A percentile compares a stretch with the other conserved stretches of the same genome.
These are phyloP conservation scores for Tuber magnatum DNA, from an alignment of 495 filamentous ascomycete genomes.

Conservation along the genomic window DNA sequence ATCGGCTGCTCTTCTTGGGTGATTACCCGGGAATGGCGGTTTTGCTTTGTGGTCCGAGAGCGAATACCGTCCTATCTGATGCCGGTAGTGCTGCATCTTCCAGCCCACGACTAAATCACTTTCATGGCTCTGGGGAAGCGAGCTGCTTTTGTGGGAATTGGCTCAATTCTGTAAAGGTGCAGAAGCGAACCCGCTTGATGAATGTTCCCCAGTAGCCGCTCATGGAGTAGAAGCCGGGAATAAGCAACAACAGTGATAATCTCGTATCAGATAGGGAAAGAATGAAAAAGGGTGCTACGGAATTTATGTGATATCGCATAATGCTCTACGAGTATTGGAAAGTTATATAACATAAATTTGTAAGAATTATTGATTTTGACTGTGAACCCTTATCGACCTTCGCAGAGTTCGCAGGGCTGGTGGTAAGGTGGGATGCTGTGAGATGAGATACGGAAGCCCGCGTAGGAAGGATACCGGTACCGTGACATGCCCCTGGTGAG, in stretches of 20 bases:
- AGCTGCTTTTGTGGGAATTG: not conserved
- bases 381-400: not conserved
- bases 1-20: not conserved
- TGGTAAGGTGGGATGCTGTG: not conserved
- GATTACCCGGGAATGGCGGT: not conserved
- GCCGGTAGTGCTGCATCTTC: not conserved
- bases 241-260: not conserved
- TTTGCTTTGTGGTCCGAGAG: not conserved
- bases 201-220: not conserved
- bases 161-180: not conserved
- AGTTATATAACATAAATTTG: not conserved
- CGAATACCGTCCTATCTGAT: not conserved
- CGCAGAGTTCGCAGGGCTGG: not conserved
- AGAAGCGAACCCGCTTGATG: not conserved
- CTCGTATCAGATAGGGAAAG: not conserved
- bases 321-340: not conserved
- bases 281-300: not conserved
- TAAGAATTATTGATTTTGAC: not conserved
- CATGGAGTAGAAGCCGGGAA: not conserved
- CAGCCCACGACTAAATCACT: not conserved
- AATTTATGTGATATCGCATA: slow-evolving; percentile 2
- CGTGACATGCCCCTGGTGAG: not conserved
- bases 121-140: not conserved
- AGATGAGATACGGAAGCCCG: not conserved
- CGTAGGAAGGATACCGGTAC: slow-evolving; percentile 1